Base-by-base conservation (phyloP, 2,329 filamentous ascomycete genomes). In the Fonsecaea monophora region DNA sequence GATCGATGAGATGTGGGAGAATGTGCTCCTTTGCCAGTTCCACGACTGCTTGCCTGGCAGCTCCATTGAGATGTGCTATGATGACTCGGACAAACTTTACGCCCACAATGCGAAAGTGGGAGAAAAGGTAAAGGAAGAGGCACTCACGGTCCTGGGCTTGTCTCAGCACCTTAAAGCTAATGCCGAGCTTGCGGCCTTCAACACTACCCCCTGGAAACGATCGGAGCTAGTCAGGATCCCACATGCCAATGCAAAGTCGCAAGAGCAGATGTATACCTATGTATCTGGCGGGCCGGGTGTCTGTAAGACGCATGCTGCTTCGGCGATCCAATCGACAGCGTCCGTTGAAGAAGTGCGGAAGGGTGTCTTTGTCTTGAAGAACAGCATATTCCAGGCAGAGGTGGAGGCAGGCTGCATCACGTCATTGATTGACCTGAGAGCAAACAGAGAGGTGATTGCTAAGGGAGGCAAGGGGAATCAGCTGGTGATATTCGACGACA, bases 1-100 rank as follows among this genome's bases (percentile, higher is more conserved):
- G n/a, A 89, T 99, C 63, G 95, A 99, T 75, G 86, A 90, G 65
- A 96, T 99, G 89, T 99, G 95, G 95, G 94, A 98, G 81, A 85
- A 86, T 63, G 90, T 94, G 2, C 84, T 98, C 30, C 86, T 98
- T 32, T 98, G 94, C 72, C 95, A 99, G 75, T 99, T 99, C 84
- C 95, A 99, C 72, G 95, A 99, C 77, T 98, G 95, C 77, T 84
- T 99, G 60, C 95, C 95, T 0, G 95, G 95, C 64, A 97, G 92
- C 76, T 92, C 89, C 38, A 98, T 99, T 73, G 94, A 96, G 78
- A 97, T 98, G 93, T 97, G 93, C 78, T 98, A 98, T 74, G 92
- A 96, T 77, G 95, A 99, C 76, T 96, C 94, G 2, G 91, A 97
- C 76, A 86, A 93, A 85, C 84, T 97, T 6, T 99, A 99, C 76